Evolutionary conservation across 2,329 filamentous ascomycete species (phyloP), one percentile per base, ranked within the genome.

Genomic region (Pseudogymnoascus sp.): DNA sequence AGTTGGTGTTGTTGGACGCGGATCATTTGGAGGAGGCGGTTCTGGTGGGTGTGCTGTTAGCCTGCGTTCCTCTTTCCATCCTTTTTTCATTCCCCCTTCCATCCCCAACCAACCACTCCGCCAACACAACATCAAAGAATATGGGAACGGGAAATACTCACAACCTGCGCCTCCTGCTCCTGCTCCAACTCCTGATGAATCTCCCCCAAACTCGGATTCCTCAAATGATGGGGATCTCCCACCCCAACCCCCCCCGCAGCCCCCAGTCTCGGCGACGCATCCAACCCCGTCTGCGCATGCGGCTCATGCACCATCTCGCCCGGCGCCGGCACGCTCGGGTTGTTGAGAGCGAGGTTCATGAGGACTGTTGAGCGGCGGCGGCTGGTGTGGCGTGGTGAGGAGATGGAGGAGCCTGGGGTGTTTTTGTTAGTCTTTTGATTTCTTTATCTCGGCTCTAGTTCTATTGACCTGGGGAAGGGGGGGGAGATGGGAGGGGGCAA

Each of bases 151-250:
- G 8, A 28, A 21, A 28, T 14, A 76, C 83, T 61, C 78, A 88
- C 86, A 67, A 92, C 89, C 76, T 92, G 89, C 23, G 85, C 87
- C 72, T 92, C 89, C 73, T 92, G 89, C 76, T 92, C 89, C 62
- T 86, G 88, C 74, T 92, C 89, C 1, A 92, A 80, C 75, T 92
- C 88, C 73, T 92, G 89, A 69, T 92, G 89, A 45, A 92, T 83
- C 75, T 92, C 89, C 16, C 89, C 89, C 67, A 92, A 75, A 72
- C 89, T 92, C 2, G 88, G 88, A 0, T 87, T 78, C 60, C 89
- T 81, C 68, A 85, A 83, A 71, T 90, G 88, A 69, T 85, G 82
- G 14, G 85, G 83, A 68, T 86, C 84, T 36, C 76, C 73, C 43
- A 63, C 69, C 6, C 67, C 45, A 39, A 67, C 70, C 2, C 43